phyloP scores from a whole-genome alignment of 495 filamentous ascomycete species.

The Patellaria atrata region DNA sequence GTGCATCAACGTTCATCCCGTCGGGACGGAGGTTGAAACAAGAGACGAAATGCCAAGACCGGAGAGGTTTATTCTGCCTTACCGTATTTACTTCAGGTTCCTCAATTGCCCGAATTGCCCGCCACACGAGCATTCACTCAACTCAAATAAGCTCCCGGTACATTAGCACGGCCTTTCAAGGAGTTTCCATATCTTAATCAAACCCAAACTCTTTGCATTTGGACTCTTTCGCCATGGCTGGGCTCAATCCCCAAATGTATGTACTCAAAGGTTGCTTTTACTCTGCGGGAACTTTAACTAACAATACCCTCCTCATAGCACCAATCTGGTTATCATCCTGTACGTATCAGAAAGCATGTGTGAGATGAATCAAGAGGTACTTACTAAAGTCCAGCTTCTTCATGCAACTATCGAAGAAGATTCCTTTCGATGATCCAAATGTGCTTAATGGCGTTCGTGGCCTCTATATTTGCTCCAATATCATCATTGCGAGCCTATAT shows the following conservation, averaged over 20 bases:
- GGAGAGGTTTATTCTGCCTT: no score
- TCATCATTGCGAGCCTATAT: conserved; percentile 74
- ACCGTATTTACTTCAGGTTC: no score
- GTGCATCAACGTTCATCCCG: no score
- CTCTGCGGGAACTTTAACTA: conserved; percentile 4
- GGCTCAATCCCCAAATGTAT: conserved; percentile 27
- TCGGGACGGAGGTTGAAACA: no score
- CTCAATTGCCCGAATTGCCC: no score
- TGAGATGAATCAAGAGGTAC: background rate
- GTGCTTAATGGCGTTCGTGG: conserved; percentile 73
- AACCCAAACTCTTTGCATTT: no score
- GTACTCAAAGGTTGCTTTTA: conserved; percentile 1
- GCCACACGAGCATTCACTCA: no score
- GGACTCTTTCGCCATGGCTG: conserved; percentile 26
- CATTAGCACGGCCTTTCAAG: no score
- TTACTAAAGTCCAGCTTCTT: conserved; percentile 39
- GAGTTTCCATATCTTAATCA: no score
- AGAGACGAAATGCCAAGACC: no score
- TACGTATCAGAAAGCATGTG: conserved; percentile 2
- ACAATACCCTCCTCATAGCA: conserved; percentile 37
- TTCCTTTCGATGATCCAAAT: conserved; percentile 83
- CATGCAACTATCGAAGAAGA: conserved; percentile 95
- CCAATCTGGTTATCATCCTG: conserved; percentile 86
- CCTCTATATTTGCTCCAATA: conserved; percentile 71
- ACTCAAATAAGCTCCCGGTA: no score